These are phyloP conservation scores for Symbiodinium pilosum DNA, from an alignment of 73 alveolate genomes.

Conservation along the genomic window DNA sequence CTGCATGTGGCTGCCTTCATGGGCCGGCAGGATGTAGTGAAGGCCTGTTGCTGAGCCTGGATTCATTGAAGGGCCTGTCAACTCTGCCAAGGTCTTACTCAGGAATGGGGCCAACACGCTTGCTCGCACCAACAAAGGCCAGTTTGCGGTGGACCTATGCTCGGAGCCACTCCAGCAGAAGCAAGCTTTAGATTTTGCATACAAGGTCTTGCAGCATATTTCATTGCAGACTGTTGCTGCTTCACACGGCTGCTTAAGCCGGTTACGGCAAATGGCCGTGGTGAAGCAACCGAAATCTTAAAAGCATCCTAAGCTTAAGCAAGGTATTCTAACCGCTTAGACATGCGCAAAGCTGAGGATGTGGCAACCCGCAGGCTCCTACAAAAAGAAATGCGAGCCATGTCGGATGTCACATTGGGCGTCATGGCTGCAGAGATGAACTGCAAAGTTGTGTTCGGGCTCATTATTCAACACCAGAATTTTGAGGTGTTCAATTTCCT, in stretches of 20 bases:
- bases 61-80: background rate
- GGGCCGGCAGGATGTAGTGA: slow-evolving; percentile 87
- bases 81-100: slow-evolving; percentile 21
- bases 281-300: too few relatives aligned
- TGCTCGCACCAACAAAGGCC: slow-evolving; percentile 43
- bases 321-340: too few relatives aligned
- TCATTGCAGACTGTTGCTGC: too few relatives aligned
- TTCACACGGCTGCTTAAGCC: too few relatives aligned
- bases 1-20: slow-evolving; percentile 80
- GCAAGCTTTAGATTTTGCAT: background rate
- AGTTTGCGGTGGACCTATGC: slow-evolving; percentile 71
- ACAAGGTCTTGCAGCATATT: too few relatives aligned
- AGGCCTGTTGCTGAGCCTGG: background rate
- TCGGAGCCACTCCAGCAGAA: slow-evolving; percentile 11
- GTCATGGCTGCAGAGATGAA: too few relatives aligned
- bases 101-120: slow-evolving; percentile 65
- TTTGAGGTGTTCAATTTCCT: background rate
- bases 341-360: slow-evolving; percentile 36
- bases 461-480: too few relatives aligned
- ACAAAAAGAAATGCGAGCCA: slow-evolving; percentile 85
- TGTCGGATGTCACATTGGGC: slow-evolving; percentile 12
- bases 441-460: too few relatives aligned
- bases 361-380: slow-evolving; percentile 68
- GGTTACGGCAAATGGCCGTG: too few relatives aligned
- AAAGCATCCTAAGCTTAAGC: too few relatives aligned